Base-by-base conservation (phyloP, 2,329 filamentous ascomycete species). In the Cadophora sp. region DNA sequence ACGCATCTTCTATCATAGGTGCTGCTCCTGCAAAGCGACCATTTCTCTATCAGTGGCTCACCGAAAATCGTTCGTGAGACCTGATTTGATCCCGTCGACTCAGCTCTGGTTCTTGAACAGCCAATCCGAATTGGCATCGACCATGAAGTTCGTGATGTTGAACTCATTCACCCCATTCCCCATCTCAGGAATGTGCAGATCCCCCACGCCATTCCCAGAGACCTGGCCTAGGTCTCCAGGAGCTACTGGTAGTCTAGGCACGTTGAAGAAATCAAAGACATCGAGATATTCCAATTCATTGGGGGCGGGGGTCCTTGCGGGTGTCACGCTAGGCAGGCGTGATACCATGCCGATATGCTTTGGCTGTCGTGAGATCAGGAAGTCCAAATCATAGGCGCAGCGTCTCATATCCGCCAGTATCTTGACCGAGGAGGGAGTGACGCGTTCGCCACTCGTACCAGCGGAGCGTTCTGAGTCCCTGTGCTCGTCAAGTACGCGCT, bases 201-300 rank as follows among this genome's bases (percentile, higher is more conserved):
- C 69, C 71, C 77, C 69, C 64, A 65, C 71, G 9, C 69, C 68
- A 62, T 72, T 73, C 2, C 55, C 67, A 64, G 69, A 72, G 34
- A 73, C 73, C 50, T 79, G 64, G 67, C 73, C 31, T 76, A 71
- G 34, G 60, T 78, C 59, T 71, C 76, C 63, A 60, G 76, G 19
- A 34, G 81, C 81, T 26, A 86, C 79, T 0, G 87, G 86, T 27
- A 97, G 81, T 22, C 93, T 84, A 0, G 94, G 94, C 66, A 97
- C 89, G 77, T 97, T 97, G 84, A 97, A 97, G 77, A 97, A 97
- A 74, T 96, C 93, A 77, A 97, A 97, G 0, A 97, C 92, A 74
- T 97, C 94, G 2, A 97, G 83, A 77, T 97, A 97, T 77, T 97
- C 94, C 3, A 97, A 83, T 76, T 97, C 93, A 73, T 96, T 93